These are phyloP conservation scores for Hevea brasiliensis DNA, from an alignment of 345 rosid genomes.

Conservation along the genomic window DNA sequence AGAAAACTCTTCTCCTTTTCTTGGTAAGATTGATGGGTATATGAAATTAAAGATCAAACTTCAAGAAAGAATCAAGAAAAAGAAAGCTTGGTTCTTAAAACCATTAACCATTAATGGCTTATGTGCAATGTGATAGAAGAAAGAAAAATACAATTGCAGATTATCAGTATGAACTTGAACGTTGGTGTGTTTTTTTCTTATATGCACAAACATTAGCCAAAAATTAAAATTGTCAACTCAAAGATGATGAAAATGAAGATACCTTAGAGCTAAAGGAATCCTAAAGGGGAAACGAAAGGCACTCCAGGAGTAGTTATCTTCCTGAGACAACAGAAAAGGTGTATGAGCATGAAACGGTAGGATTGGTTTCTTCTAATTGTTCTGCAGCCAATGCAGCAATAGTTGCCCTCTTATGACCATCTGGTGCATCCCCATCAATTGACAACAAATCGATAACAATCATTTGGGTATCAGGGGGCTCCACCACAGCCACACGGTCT, in stretches of 20 bases:
- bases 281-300: neutral
- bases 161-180: too few species aligned
- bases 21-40: neutral
- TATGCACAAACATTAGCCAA: neutral
- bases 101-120: neutral
- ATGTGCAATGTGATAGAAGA: neutral
- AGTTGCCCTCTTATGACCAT: neutral
- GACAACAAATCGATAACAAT: slow-evolving; percentile 63
- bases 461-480: slow-evolving; percentile 72
- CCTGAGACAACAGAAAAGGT: slow-evolving; percentile 53
- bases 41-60: neutral
- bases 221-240: neutral
- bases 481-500: slow-evolving; percentile 54
- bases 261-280: neutral
- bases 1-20: neutral
- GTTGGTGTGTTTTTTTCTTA: too few species aligned
- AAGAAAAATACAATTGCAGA: too few species aligned
- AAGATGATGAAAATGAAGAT: neutral
- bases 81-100: neutral
- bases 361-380: slow-evolving; percentile 11
- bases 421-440: slow-evolving; percentile 38
- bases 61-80: neutral
- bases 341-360: slow-evolving; percentile 38
- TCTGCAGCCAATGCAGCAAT: slow-evolving; percentile 28
- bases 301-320: slow-evolving; percentile 33